phyloP scores from a whole-genome alignment of 192 early-diverging fungal species.

The Coemansia sp. region DNA sequence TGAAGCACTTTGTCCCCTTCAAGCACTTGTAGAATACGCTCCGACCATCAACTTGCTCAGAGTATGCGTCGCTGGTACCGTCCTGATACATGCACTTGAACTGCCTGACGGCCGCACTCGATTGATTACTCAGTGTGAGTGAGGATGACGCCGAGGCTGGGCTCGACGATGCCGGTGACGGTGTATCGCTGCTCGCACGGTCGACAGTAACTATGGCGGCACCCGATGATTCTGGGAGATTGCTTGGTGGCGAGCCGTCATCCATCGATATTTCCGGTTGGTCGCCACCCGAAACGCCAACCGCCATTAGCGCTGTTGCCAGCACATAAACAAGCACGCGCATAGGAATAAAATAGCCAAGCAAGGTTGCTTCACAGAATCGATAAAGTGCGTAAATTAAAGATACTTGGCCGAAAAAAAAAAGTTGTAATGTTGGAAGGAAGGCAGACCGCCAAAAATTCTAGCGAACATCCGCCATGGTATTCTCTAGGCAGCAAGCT shows the following conservation, averaged over 20 bases:
- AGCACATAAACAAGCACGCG: constrained; percentile 7
- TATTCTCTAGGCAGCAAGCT: neutral
- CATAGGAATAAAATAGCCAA: neutral
- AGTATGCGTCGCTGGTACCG: constrained; percentile 21
- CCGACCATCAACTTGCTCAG: constrained; percentile 9
- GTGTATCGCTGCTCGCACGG: neutral
- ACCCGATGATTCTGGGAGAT: neutral
- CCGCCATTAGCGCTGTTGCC: constrained; percentile 1
- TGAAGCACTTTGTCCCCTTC: constrained; percentile 27
- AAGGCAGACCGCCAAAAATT: neutral
- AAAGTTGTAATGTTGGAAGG: neutral
- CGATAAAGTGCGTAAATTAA: neutral
- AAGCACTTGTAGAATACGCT: constrained; percentile 13
- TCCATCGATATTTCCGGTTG: neutral
- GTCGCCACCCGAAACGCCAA: neutral
- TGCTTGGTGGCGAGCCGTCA: neutral
- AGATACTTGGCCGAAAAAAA: neutral
- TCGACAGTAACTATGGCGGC: neutral
- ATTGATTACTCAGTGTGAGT: neutral
- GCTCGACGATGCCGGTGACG: neutral
- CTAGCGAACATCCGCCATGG: neutral
- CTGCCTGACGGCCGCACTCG: neutral
- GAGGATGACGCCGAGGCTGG: neutral
- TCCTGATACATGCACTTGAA: constrained; percentile 21
- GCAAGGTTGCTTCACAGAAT: neutral